phyloP scores from a whole-genome alignment of 1,284 basidiomycete species.

The Microbotryomycetes sp. region DNA sequence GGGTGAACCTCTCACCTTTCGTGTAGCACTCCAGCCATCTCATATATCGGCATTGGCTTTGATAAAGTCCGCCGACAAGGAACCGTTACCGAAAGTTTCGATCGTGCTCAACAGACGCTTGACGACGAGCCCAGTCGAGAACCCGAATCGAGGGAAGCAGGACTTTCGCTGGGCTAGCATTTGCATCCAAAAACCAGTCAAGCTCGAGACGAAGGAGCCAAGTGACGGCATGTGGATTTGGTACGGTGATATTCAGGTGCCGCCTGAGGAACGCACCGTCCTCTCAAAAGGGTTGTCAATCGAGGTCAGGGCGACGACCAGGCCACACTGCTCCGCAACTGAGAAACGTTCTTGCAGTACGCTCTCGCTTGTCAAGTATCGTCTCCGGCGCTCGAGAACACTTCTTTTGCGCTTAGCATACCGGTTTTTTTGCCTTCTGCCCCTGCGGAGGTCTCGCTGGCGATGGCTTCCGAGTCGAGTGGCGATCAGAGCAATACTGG shows the following conservation, averaged over 20 bases:
- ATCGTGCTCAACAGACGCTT: neutral
- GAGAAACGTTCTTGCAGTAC: constrained; percentile 4
- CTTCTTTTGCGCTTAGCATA: neutral
- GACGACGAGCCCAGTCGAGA: constrained; percentile 7
- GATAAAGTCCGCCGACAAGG: neutral
- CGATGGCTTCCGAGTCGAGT: neutral
- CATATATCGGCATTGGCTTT: neutral
- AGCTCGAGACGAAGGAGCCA: neutral
- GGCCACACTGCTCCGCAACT: neutral
- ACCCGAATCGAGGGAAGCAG: neutral
- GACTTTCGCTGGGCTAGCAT: constrained; percentile 9
- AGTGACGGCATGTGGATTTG: constrained; percentile 1
- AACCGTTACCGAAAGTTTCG: neutral
- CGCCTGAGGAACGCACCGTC: constrained; percentile 5
- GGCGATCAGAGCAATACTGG: neutral
- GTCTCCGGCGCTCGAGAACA: constrained; percentile 8
- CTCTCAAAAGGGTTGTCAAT: constrained; percentile 1
- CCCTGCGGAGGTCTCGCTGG: neutral
- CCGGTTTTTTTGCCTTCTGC: constrained; percentile 13
- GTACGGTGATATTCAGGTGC: neutral
- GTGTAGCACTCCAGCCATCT: neutral
- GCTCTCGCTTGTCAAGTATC: constrained; percentile 2
- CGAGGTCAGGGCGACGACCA: constrained; percentile 1
- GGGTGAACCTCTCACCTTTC: neutral
- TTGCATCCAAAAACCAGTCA: neutral